These are phyloP conservation scores for Silene latifolia DNA, from an alignment of 148 eudicot genomes.

Conservation along the genomic window DNA sequence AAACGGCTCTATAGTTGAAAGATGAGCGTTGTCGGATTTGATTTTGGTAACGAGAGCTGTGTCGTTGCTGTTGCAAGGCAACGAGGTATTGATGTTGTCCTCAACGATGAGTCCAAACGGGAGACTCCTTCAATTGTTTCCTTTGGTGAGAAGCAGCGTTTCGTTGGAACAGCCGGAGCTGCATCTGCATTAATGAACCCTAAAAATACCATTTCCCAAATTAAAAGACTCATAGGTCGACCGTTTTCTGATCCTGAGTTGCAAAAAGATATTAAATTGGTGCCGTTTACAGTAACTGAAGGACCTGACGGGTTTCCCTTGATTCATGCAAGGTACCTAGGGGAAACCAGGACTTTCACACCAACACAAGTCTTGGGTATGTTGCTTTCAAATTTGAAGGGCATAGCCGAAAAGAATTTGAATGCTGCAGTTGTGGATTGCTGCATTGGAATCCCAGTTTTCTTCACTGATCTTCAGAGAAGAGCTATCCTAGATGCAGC, in stretches of 20 bases:
- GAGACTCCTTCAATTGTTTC: slow-evolving; percentile 83
- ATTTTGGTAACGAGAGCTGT: slow-evolving; percentile 81
- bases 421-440: slow-evolving; percentile 84
- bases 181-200: slow-evolving; percentile 91
- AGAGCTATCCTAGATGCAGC: slow-evolving; percentile 79
- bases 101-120: slow-evolving; percentile 84
- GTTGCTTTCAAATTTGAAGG: slow-evolving; percentile 72
- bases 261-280: slow-evolving; percentile 56
- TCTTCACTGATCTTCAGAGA: slow-evolving; percentile 86
- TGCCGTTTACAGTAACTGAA: slow-evolving; percentile 72
- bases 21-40: slow-evolving; percentile 94
- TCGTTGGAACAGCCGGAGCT: slow-evolving; percentile 87
- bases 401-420: slow-evolving; percentile 78
- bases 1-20: slow-evolving; percentile 10
- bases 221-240: slow-evolving; percentile 68
- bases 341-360: slow-evolving; percentile 58
- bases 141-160: slow-evolving; percentile 87
- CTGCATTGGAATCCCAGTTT: slow-evolving; percentile 83
- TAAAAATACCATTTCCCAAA: slow-evolving; percentile 76
- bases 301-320: slow-evolving; percentile 87
- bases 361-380: slow-evolving; percentile 76
- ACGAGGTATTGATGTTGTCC: slow-evolving; percentile 86
- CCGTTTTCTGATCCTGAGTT: slow-evolving; percentile 71
- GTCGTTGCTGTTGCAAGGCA: slow-evolving; percentile 86
- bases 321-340: slow-evolving; percentile 68